Evolutionary conservation across 371 early-diverging fungal genomes (phyloP).

Genomic region (Sporodiniella umbellata): DNA sequence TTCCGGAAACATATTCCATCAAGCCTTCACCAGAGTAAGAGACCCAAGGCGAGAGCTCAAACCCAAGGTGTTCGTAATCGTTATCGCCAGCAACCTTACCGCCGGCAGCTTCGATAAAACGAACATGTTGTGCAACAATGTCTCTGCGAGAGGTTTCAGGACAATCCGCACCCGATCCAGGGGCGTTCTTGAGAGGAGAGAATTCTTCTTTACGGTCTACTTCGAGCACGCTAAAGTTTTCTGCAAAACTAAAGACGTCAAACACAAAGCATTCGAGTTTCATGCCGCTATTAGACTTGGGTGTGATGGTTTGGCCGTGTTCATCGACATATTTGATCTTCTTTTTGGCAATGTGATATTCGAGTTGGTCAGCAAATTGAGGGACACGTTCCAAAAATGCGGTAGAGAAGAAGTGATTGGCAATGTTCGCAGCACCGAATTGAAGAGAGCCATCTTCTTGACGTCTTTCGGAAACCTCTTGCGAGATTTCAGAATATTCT

Average conservation of each 20-base stretch:
- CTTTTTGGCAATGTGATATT: constrained; percentile 96
- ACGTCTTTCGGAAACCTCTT: constrained; percentile 66
- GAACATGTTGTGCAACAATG: constrained; percentile 79
- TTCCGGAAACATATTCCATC: constrained; percentile 59
- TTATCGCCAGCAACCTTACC: constrained; percentile 57
- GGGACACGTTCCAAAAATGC: constrained; percentile 86
- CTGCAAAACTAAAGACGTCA: constrained; percentile 92
- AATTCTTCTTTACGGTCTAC: constrained; percentile 92
- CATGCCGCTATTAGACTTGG: constrained; percentile 73
- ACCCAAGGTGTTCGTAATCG: constrained; percentile 45
- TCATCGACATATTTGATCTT: constrained; percentile 90
- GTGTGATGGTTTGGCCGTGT: constrained; percentile 70
- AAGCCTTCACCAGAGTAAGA: constrained; percentile 93
- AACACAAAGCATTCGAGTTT: constrained; percentile 97
- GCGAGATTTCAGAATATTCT: constrained; percentile 93
- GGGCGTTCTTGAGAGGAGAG: constrained; percentile 97
- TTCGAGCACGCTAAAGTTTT: constrained; percentile 87
- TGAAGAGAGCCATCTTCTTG: constrained; percentile 66
- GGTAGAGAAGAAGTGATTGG: constrained; percentile 95
- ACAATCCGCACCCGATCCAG: constrained; percentile 83
- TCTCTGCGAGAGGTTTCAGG: constrained; percentile 93
- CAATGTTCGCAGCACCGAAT: constrained; percentile 95
- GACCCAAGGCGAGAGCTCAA: constrained; percentile 91
- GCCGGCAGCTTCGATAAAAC: constrained; percentile 86
- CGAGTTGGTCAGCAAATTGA: constrained; percentile 75